phyloP scores from a whole-genome alignment of 768 basidiomycete genomes.

The Phlebiopsis flavidoalba region DNA sequence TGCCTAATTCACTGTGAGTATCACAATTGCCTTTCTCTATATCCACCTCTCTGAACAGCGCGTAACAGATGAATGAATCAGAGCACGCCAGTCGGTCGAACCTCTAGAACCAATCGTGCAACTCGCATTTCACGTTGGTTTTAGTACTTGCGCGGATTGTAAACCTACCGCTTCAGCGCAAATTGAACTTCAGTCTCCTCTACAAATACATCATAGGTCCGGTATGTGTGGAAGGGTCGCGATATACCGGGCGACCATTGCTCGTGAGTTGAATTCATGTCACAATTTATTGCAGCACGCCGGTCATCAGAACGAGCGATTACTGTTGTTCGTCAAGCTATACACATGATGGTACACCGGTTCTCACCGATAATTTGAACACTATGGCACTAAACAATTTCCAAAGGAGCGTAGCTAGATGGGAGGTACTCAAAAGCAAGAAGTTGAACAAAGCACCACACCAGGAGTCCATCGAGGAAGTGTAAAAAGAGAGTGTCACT shows the following conservation, averaged over 20 bases:
- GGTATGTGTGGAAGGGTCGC: too few relatives aligned
- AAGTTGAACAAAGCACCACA: neutral
- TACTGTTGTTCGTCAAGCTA: neutral
- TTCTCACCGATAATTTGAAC: neutral
- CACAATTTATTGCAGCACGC: too few relatives aligned
- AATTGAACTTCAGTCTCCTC: neutral
- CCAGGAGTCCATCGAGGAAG: neutral
- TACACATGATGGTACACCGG: conserved; percentile 6
- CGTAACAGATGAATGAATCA: neutral
- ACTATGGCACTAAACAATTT: conserved; percentile 3
- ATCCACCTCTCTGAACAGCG: neutral
- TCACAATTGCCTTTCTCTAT: neutral
- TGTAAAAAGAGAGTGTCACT: neutral
- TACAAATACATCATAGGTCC: neutral
- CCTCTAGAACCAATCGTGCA: neutral
- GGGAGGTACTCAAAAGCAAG: neutral
- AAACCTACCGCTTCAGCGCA: neutral
- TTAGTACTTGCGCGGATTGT: neutral
- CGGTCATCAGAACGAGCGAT: neutral
- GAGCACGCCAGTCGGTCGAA: neutral
- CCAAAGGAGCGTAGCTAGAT: neutral
- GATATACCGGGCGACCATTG: too few relatives aligned
- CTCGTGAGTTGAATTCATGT: too few relatives aligned
- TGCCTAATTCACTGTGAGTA: neutral
- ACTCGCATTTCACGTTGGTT: neutral